Percentiles rank a stretch among this genome's conserved stretches.
phyloP scores from a whole-genome alignment of 164 flowering plant genomes.

The Piper longum region DNA sequence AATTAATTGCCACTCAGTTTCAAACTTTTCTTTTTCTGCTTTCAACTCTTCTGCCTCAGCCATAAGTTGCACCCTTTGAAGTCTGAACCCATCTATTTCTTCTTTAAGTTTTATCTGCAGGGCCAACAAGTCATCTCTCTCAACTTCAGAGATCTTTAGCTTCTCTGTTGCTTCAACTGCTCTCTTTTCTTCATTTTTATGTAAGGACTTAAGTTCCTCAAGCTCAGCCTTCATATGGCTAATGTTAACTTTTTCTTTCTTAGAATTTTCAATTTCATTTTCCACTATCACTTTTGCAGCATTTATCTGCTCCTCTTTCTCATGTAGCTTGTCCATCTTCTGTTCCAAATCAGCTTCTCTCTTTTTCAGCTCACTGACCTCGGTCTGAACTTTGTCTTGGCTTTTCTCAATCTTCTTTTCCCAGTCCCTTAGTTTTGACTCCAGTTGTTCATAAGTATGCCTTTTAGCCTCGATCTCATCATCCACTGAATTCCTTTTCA shows the following conservation, averaged over 20 bases:
- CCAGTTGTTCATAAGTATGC: constrained; percentile 68
- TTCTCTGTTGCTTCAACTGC: constrained; percentile 41
- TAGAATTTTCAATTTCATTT: constrained; percentile 21
- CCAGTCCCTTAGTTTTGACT: constrained; percentile 50
- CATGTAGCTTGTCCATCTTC: constrained; percentile 27
- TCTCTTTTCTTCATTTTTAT: constrained; percentile 43
- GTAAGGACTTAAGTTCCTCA: constrained; percentile 24
- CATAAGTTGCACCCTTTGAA: constrained; percentile 50
- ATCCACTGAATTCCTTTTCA: constrained; percentile 43
- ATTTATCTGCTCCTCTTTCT: constrained; percentile 35
- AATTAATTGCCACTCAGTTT: constrained; percentile 76
- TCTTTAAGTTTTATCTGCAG: constrained; percentile 72
- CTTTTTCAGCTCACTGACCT: constrained; percentile 31
- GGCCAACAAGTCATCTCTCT: constrained; percentile 45
- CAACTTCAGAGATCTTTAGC: constrained; percentile 45
- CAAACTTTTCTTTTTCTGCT: constrained; percentile 79
- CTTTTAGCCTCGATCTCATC: constrained; percentile 64
- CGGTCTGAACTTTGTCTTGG: constrained; percentile 53
- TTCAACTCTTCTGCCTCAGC: constrained; percentile 56
- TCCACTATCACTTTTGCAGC: constrained; percentile 40
- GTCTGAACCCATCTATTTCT: constrained; percentile 72
- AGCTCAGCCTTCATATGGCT: constrained; percentile 29
- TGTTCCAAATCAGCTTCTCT: constrained; percentile 45
- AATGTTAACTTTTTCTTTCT: constrained; percentile 51
- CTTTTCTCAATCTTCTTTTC: constrained; percentile 47